Evolutionary conservation across 2,329 filamentous ascomycete species (phyloP), one percentile per base, ranked within the genome.

Genomic region (Cordyceps tenuipes): DNA sequence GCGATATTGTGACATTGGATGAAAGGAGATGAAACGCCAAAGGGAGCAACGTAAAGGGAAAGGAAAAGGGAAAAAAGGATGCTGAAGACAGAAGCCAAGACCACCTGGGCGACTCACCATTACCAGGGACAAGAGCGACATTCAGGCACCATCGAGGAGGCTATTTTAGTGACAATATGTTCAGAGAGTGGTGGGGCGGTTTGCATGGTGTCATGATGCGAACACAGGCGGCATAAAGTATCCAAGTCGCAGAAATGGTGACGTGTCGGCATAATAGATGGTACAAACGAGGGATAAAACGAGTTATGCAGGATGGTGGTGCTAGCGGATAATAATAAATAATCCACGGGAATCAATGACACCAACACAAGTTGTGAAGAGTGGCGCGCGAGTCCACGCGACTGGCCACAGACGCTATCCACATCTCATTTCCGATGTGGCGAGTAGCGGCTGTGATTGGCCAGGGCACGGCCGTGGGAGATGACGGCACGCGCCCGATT

Each of bases 401-500:
- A 57, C 54, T 43, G 29, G 48, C 54, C 26, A 34, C 21, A 31
- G 19, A 19, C 9, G n/a, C n/a, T n/a, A 34, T 29, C 55, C 58
- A 41, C 52, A 55, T 13, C 53, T 60, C 58, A 60, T 60, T 60
- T 60, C 58, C 51, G 36, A 15, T 26, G n/a, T 44, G 47, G 29
- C 41, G 15, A n/a, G 9, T 8, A 9, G 46, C 7, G 9, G 3
- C 29, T 53, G 3, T 47, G 34, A 61, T 61, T 61, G 59, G 59
- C 5, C 19, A 12, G 8, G 12, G 9, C 17, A 3, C 3, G 26
- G n/a, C 8, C 41, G 15, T 31, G 48, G 59, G 59, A 61, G 53
- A 57, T 57, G 53, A 57, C 47, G 59, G 53, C 51, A 53, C 47
- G 47, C 51, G 57, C 54, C 59, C 48, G 59, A 61, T 61, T 61